A percentile compares a stretch with the other conserved stretches of the same genome.
These are phyloP conservation scores for Sutorius australiensis DNA, from an alignment of 768 basidiomycete genomes.

Conservation along the genomic window DNA sequence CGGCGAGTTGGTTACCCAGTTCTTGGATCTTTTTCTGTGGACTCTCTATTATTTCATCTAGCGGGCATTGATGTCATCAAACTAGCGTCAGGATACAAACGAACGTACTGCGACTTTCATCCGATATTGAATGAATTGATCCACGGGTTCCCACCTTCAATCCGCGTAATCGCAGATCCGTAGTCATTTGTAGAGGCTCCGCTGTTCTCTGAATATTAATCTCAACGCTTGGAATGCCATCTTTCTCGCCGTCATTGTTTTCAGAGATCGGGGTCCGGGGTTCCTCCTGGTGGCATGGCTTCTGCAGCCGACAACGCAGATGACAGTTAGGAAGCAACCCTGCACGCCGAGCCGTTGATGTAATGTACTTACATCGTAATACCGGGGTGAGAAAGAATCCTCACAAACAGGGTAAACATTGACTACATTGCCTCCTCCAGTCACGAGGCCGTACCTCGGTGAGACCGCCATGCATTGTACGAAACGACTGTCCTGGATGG, in stretches of 20 bases:
- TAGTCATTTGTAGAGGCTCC: too few species aligned
- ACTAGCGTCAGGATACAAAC: background rate
- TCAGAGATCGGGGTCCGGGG: background rate
- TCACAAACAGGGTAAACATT: background rate
- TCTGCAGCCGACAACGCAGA: too few species aligned
- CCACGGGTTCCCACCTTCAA: background rate
- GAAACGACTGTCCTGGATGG: background rate
- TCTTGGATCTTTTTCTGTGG: background rate
- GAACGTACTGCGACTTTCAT: background rate
- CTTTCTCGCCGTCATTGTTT: background rate
- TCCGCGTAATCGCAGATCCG: too few species aligned
- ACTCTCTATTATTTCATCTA: background rate
- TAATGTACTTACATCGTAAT: background rate
- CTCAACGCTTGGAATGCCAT: too few species aligned
- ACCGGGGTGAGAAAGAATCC: background rate
- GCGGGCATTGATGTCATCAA: background rate
- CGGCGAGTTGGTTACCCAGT: background rate
- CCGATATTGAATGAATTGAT: background rate
- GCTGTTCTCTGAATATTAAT: too few species aligned
- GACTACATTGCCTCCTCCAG: background rate
- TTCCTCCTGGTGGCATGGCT: background rate
- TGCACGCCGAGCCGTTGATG: too few species aligned
- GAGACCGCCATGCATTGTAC: background rate
- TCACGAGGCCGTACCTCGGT: background rate
- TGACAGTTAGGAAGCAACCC: background rate